Conservation (phyloP, 768 basidiomycete genomes). For the Leccinum uliginosum region DNA sequence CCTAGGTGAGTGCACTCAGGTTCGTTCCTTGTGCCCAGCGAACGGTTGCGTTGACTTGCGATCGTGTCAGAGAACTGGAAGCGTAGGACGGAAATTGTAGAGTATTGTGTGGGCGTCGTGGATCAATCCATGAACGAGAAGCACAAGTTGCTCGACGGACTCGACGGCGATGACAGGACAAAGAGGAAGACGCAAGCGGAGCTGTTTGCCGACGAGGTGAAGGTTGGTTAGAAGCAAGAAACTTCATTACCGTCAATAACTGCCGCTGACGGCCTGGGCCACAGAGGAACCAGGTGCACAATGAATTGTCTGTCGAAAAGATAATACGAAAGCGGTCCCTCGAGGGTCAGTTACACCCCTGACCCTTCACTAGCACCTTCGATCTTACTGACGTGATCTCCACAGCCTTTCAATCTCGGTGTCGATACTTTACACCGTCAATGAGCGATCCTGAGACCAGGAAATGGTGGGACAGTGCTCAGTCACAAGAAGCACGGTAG, state of each 20-base stretch:
- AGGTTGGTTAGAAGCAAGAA: conserved; percentile 47
- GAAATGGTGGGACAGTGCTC: conserved; percentile 49
- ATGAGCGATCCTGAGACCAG: conserved; percentile 51
- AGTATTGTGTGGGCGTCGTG: conserved; percentile 70
- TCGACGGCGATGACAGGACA: conserved; percentile 40
- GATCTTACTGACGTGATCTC: conserved; percentile 16
- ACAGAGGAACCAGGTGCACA: conserved; percentile 70
- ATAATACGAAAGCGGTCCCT: conserved; percentile 68
- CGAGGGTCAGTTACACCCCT: conserved; percentile 49
- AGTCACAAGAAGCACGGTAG: conserved; percentile 32
- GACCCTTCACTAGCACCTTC: conserved; percentile 10
- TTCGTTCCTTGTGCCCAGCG: conserved; percentile 11
- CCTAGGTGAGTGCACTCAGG: conserved; percentile 49
- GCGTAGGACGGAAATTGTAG: conserved; percentile 65
- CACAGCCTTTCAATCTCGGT: conserved; percentile 73
- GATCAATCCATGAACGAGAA: conserved; percentile 62
- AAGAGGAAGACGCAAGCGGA: conserved; percentile 52
- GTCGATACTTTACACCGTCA: conserved; percentile 74
- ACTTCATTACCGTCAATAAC: conserved; percentile 29
- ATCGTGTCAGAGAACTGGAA: conserved; percentile 57
- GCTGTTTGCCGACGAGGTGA: conserved; percentile 64
- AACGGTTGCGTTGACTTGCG: conserved; percentile 17
- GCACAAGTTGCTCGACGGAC: conserved; percentile 39
- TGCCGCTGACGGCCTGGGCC: conserved; percentile 23
- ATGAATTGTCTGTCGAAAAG: conserved; percentile 67